These are phyloP conservation scores for Spiraea crenata DNA, from an alignment of 331 rosid genomes.

Conservation along the genomic window DNA sequence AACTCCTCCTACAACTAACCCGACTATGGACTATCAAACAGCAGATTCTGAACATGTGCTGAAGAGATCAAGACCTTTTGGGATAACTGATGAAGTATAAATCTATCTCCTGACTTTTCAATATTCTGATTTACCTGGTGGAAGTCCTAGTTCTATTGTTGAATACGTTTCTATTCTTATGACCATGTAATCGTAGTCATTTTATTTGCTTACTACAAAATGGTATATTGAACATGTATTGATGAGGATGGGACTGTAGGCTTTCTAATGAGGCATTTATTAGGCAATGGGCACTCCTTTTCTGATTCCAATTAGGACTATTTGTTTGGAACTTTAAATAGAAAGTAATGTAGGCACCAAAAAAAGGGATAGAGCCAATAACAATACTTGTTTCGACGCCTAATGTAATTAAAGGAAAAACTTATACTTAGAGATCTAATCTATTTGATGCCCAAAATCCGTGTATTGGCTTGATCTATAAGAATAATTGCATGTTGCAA, in stretches of 20 bases:
- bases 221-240: not conserved
- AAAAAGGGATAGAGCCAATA: not conserved
- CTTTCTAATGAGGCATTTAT: not conserved
- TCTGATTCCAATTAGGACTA: not conserved
- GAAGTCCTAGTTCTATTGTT: slow-evolving; percentile 19
- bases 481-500: not conserved
- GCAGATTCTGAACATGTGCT: slow-evolving; percentile 92
- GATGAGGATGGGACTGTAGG: not conserved
- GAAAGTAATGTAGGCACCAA: not conserved
- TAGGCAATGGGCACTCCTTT: not conserved
- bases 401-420: not conserved
- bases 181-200: not conserved
- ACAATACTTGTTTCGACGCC: not conserved
- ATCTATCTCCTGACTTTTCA: slow-evolving; percentile 17
- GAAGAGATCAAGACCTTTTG: slow-evolving; percentile 92
- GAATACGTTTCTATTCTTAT: not conserved
- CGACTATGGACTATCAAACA: slow-evolving; percentile 92
- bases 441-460: not conserved
- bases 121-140: slow-evolving; percentile 21
- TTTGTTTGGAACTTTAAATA: not conserved
- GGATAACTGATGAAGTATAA: slow-evolving; percentile 82
- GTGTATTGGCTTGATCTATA: not conserved
- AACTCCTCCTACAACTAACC: slow-evolving; percentile 91
- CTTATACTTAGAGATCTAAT: not conserved
- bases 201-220: not conserved